A percentile compares a stretch with the other conserved stretches of the same genome.
These are phyloP conservation scores for Fusarium tricinctum DNA, from an alignment of 2,329 filamentous ascomycete species.

Conservation along the genomic window DNA sequence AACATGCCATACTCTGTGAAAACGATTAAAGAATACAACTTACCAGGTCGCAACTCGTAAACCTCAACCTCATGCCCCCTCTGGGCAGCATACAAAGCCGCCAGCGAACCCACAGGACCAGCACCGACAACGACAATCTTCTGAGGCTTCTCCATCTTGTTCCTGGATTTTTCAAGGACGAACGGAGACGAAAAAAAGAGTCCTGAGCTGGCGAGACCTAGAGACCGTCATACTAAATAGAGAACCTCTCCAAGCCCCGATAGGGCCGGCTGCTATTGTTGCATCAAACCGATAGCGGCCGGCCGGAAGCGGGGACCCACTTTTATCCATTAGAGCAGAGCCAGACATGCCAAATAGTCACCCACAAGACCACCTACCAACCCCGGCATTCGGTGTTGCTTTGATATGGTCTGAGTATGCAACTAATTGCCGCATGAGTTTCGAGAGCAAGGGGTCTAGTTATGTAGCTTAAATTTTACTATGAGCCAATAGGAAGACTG, in stretches of 20 bases:
- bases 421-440: slow-evolving; percentile 11
- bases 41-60: slow-evolving; percentile 93
- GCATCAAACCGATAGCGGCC: slow-evolving; percentile 41
- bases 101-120: slow-evolving; percentile 91
- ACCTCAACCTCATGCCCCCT: slow-evolving; percentile 92
- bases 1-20: slow-evolving; percentile 14
- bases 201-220: slow-evolving; percentile 16
- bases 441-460: not conserved
- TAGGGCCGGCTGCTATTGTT: slow-evolving; percentile 33
- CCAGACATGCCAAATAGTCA: slow-evolving; percentile 1
- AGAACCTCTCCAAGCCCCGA: slow-evolving; percentile 30
- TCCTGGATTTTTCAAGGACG: slow-evolving; percentile 42
- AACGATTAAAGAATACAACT: slow-evolving; percentile 52
- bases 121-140: slow-evolving; percentile 90
- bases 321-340: slow-evolving; percentile 15
- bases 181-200: slow-evolving; percentile 36
- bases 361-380: slow-evolving; percentile 14
- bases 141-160: slow-evolving; percentile 60
- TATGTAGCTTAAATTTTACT: not conserved
- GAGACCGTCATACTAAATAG: slow-evolving; percentile 29
- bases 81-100: slow-evolving; percentile 91
- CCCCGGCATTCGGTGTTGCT: slow-evolving; percentile 23
- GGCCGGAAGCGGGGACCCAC: slow-evolving; percentile 35
- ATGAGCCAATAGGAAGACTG: slow-evolving; percentile 10
- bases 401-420: not conserved